Percentiles rank a stretch among this genome's conserved stretches.
Conservation (phyloP, 2,329 filamentous ascomycete genomes). For the Ceratocystis smalleyi region DNA sequence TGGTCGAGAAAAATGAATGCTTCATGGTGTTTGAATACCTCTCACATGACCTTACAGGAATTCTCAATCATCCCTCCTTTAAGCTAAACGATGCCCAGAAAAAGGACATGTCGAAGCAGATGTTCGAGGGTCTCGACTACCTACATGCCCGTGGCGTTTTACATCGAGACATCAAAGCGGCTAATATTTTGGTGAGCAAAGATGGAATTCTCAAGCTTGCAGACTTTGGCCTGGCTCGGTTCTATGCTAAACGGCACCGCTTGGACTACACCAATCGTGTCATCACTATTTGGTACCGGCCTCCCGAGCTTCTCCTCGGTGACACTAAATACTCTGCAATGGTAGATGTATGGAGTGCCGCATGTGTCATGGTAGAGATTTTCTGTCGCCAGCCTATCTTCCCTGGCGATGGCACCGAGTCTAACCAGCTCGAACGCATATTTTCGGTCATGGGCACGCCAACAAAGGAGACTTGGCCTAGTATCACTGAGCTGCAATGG, state of each 20-base stretch:
- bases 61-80: constrained; percentile 89
- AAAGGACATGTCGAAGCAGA: constrained; percentile 81
- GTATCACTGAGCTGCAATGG: constrained; percentile 88
- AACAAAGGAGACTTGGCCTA: constrained; percentile 70
- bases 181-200: constrained; percentile 88
- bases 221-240: constrained; percentile 89
- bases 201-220: constrained; percentile 80
- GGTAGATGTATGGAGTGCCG: constrained; percentile 92
- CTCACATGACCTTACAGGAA: constrained; percentile 84
- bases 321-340: constrained; percentile 82
- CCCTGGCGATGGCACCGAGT: constrained; percentile 86
- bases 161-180: constrained; percentile 95
- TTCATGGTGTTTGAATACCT: constrained; percentile 99
- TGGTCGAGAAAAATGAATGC: constrained; percentile 97
- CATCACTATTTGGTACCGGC: constrained; percentile 96
- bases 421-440: constrained; percentile 93
- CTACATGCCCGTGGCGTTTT: constrained; percentile 85
- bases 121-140: constrained; percentile 89
- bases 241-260: constrained; percentile 79
- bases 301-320: constrained; percentile 76
- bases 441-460: constrained; percentile 85
- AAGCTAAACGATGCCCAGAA: constrained; percentile 70
- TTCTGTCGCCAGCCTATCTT: constrained; percentile 91
- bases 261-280: constrained; percentile 97
- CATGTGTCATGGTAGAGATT: constrained; percentile 91